Evolutionary conservation across 148 eudicot species (phyloP).

Genomic region (Nyssa sinensis): DNA sequence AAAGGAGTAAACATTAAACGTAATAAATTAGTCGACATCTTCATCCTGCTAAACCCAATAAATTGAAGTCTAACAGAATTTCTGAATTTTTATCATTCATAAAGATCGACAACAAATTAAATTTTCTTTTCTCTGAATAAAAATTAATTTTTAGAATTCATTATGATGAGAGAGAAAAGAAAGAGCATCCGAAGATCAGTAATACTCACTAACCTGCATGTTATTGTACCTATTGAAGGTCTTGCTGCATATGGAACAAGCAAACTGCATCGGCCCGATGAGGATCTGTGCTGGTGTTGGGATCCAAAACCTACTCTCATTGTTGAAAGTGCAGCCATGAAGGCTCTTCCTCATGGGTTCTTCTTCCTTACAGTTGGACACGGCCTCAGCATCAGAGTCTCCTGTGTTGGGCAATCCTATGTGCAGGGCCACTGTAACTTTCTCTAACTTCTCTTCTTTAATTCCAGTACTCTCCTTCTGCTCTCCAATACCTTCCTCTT

Average conservation of each 20-base stretch:
- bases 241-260: slow-evolving; percentile 62
- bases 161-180: too few species aligned
- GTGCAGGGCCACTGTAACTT: slow-evolving; percentile 41
- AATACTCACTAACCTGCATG: slow-evolving; percentile 51
- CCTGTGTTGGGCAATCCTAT: slow-evolving; percentile 50
- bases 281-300: slow-evolving; percentile 61
- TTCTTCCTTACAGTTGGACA: slow-evolving; percentile 28
- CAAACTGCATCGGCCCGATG: slow-evolving; percentile 64
- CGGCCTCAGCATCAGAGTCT: slow-evolving; percentile 9
- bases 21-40: neutral
- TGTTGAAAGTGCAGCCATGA: slow-evolving; percentile 29
- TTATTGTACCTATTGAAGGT: slow-evolving; percentile 73
- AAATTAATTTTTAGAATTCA: neutral
- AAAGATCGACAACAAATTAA: neutral
- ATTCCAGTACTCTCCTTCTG: slow-evolving; percentile 20
- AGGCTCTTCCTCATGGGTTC: slow-evolving; percentile 13
- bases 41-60: neutral
- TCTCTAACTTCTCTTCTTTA: slow-evolving; percentile 25
- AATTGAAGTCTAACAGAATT: neutral
- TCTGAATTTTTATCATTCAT: neutral
- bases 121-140: too few species aligned
- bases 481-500: slow-evolving; percentile 30
- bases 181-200: neutral
- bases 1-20: too few species aligned
- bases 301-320: slow-evolving; percentile 58